Conservation (phyloP, 2,329 filamentous ascomycete species). For the Hypoxylon sp. region DNA sequence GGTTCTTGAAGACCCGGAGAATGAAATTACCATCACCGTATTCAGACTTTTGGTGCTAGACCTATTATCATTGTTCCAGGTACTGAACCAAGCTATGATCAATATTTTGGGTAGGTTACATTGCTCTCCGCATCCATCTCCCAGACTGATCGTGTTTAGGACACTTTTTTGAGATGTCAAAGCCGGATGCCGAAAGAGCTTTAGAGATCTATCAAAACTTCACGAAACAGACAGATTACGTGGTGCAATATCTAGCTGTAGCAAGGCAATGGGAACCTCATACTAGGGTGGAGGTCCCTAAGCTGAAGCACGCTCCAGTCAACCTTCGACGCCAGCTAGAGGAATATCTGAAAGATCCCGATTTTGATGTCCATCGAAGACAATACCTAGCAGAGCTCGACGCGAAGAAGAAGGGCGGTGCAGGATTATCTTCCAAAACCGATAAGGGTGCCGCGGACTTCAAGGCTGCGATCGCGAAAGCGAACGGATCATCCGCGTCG, state of each 20-base stretch:
- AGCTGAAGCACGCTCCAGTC: slow-evolving; percentile 95
- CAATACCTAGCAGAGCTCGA: slow-evolving; percentile 93
- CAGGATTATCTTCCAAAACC: slow-evolving; percentile 50
- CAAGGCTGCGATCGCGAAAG: slow-evolving; percentile 57
- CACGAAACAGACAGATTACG: slow-evolving; percentile 89
- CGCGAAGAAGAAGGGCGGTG: slow-evolving; percentile 67
- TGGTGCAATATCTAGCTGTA: slow-evolving; percentile 88
- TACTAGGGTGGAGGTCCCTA: slow-evolving; percentile 93
- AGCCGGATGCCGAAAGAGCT: slow-evolving; percentile 89
- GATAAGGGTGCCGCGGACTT: slow-evolving; percentile 52
- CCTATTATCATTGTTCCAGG: slow-evolving; percentile 88
- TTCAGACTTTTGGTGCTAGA: slow-evolving; percentile 93
- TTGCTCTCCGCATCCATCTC: neutral
- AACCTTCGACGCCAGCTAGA: slow-evolving; percentile 90
- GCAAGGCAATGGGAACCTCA: slow-evolving; percentile 92
- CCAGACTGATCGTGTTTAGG: slow-evolving; percentile 63
- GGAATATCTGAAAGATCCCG: slow-evolving; percentile 92
- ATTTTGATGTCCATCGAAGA: slow-evolving; percentile 92
- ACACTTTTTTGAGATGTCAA: slow-evolving; percentile 98
- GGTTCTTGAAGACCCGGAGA: slow-evolving; percentile 92
- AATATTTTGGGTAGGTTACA: slow-evolving; percentile 83
- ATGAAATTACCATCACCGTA: slow-evolving; percentile 95
- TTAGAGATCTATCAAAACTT: slow-evolving; percentile 94
- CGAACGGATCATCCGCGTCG: slow-evolving; percentile 52
- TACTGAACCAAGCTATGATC: slow-evolving; percentile 96